Base-by-base conservation (phyloP, 2,329 filamentous ascomycete genomes). In the Ophiocordyceps sinensis region DNA sequence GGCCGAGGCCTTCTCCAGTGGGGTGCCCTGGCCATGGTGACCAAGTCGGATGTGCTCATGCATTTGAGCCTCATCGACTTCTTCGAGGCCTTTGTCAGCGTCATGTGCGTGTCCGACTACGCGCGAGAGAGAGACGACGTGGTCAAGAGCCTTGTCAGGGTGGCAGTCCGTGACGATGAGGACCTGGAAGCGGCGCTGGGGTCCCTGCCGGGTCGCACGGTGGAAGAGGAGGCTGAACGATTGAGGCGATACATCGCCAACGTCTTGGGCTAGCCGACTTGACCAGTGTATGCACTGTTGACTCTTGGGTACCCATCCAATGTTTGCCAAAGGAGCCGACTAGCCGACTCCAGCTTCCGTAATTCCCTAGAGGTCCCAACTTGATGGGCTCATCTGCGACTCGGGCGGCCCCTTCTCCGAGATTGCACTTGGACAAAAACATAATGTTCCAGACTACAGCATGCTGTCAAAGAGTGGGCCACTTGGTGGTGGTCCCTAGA, bases 51-150 rank as follows among this genome's bases (percentile, higher is more conserved):
- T 41, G 44, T 57, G 17, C 59, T 77, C 19, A 69, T 75, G 65
- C 63, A 68, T 36, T 54, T 70, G 7, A 70, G 47, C 41, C 59
- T 75, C 17, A 54, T 71, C n/a, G 68, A 73, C 45, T 75, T 73
- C 44, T 70, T 70, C 48, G 68, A 74, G 55, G 56, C 60, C 8
- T 57, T 75, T 17, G 54, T 75, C 26, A 67, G 63, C 39, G 58
- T 70, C 29, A 63, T 73, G 59, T 57, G 67, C 13, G 53, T 67
- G 5, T 58, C 64, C 1, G 58, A 55, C 13, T 60, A 54, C 39
- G 58, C 55, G 1, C 31, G 44, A 0, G 55, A 59, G 40, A 61
- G 61, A 43, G 57, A 66, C 17, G 53, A 52, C 4, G 51, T 58
- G 8, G 53, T 68, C 3, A 53, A 59, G 26, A 53, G 52, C 9